Percentiles rank a stretch among this genome's conserved stretches.
These are phyloP conservation scores for Candida loeiensis DNA, from an alignment of 805 yeast species.

Conservation along the genomic window DNA sequence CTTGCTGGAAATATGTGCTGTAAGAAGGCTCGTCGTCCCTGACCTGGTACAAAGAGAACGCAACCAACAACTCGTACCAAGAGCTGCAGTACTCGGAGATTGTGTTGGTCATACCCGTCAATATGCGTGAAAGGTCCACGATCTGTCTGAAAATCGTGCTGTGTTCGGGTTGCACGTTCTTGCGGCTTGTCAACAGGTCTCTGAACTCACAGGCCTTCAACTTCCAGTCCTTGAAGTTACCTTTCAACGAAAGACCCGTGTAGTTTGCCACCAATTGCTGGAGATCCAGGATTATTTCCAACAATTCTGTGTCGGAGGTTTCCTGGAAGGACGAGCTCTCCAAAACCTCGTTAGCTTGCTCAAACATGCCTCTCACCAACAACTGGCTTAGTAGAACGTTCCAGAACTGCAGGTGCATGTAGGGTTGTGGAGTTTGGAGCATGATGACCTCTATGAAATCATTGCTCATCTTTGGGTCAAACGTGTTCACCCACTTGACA, in stretches of 20 bases:
- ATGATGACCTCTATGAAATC: conserved; percentile 46
- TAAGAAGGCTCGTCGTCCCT: conserved; percentile 41
- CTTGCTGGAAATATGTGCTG: conserved; percentile 30
- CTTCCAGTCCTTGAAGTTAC: conserved; percentile 50
- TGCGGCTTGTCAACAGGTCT: conserved; percentile 32
- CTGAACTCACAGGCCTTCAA: conserved; percentile 47
- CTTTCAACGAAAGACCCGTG: conserved; percentile 35
- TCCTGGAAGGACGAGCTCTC: conserved; percentile 39
- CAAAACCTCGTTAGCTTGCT: conserved; percentile 50
- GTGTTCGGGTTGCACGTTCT: conserved; percentile 23
- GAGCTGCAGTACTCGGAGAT: conserved; percentile 50
- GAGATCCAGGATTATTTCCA: conserved; percentile 40
- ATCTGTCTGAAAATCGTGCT: conserved; percentile 34
- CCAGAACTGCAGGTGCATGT: conserved; percentile 58
- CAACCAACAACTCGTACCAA: conserved; percentile 68
- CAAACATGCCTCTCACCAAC: conserved; percentile 57
- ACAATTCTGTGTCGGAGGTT: conserved; percentile 28
- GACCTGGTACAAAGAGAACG: conserved; percentile 56
- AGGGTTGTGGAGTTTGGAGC: conserved; percentile 44
- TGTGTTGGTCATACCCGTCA: conserved; percentile 48
- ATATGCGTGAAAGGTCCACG: conserved; percentile 38
- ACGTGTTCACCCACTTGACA: conserved; percentile 63
- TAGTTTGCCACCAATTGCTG: conserved; percentile 38
- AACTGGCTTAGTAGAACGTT: conserved; percentile 52
- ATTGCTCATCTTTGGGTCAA: conserved; percentile 62